Evolutionary conservation across 257 asterid species (phyloP), one percentile per base, ranked within the genome.

Genomic region (Ligustrum vulgare): DNA sequence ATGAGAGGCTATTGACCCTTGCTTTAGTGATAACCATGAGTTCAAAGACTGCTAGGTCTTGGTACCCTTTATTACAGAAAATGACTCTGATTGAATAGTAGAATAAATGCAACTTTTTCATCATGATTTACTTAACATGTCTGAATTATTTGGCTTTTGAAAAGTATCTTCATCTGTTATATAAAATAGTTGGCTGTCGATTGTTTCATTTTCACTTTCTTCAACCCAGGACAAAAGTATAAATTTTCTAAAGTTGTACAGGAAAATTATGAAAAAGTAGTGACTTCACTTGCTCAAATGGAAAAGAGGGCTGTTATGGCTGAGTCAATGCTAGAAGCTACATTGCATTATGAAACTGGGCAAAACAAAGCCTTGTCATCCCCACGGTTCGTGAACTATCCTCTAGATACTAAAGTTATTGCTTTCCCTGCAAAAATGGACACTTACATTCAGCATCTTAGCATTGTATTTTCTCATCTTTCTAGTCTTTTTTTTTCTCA

Each of bases 291-390:
- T 72, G 77, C 86, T 71, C 82, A 84, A 77, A 86, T 88, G 97
- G 97, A 93, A 83, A 91, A 87, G 80, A 90, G 94, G 80, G 97
- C 84, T 75, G 91, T 93, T 76, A 88, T 91, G 95, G 96, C 98
- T 18, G 98, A 93, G 80, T 85, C 98, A 1, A 86, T 84, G 96
- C 86, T 93, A 78, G 94, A 93, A 86, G 98, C 98, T 15, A 91
- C 97, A 22, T 43, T 91, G 85, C 92, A 91, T 58, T 91, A 91
- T 35, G 91, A 93, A 93, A 82, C 93, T 63, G 97, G 97, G 77
- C 97, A 89, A 88, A 87, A 69, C 63, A 93, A 93, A 86, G 92
- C 96, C 72, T 25, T 76, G 63, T 80, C 96, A 74, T 89, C 96
- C 71, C 97, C 97, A 67, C 74, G 84, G 97, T 90, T 78, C 45